phyloP scores from a whole-genome alignment of 1,284 basidiomycete species.

The Termitomyces sp. region DNA sequence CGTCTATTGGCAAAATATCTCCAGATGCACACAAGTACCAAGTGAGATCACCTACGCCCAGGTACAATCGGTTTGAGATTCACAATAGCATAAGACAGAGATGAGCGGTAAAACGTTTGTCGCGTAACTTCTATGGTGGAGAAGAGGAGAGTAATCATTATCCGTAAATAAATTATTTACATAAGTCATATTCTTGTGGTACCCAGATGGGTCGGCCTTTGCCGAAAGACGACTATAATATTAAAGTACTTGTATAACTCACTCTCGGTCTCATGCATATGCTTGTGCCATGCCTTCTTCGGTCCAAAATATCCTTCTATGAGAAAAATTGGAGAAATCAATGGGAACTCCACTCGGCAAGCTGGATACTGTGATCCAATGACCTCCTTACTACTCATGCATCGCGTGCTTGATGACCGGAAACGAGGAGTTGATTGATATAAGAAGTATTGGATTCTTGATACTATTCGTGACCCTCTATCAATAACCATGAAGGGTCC shows the following conservation, averaged over 20 bases:
- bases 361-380: too few relatives aligned
- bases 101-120: conserved; percentile 74
- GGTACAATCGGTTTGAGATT: conserved; percentile 92
- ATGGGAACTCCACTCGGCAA: too few relatives aligned
- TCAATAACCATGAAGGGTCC: conserved; percentile 22
- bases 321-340: too few relatives aligned
- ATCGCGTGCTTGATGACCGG: too few relatives aligned
- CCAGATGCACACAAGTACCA: not conserved
- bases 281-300: too few relatives aligned
- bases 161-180: not conserved
- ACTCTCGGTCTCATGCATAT: too few relatives aligned
- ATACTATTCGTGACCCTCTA: not conserved
- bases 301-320: too few relatives aligned
- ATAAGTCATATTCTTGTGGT: too few relatives aligned
- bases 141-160: conserved; percentile 54
- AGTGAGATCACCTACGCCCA: conserved; percentile 62
- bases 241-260: too few relatives aligned
- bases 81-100: conserved; percentile 77
- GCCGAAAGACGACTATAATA: too few relatives aligned
- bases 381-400: too few relatives aligned
- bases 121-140: conserved; percentile 81
- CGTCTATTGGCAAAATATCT: conserved; percentile 50
- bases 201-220: too few relatives aligned
- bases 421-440: not conserved
- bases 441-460: not conserved